Conservation (phyloP, 176 grass and related monocot genomes). For the Stipa capillata region DNA sequence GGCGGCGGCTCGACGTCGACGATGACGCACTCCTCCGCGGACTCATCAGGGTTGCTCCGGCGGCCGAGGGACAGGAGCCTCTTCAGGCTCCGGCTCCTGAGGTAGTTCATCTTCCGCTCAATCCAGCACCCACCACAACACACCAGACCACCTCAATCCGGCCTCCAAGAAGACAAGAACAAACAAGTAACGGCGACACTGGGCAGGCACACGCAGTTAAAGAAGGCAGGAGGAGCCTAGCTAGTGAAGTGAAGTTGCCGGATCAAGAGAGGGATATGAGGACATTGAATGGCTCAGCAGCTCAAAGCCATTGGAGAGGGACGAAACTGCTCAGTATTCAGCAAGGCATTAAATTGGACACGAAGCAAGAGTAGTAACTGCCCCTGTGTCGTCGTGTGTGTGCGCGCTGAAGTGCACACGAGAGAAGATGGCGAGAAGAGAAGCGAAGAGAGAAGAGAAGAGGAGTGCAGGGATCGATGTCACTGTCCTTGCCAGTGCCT, state of each 20-base stretch:
- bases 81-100: slow-evolving; percentile 65
- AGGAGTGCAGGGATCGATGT: background rate
- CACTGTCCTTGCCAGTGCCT: slow-evolving; percentile 32
- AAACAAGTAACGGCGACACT: too few species aligned
- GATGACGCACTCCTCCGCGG: slow-evolving; percentile 11
- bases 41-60: slow-evolving; percentile 35
- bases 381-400: slow-evolving; percentile 11
- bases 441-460: too few species aligned
- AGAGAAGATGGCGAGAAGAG: background rate
- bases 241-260: background rate
- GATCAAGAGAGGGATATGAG: background rate
- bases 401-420: background rate
- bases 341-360: slow-evolving; percentile 20
- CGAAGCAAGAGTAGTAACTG: background rate
- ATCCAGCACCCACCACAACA: background rate
- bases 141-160: background rate
- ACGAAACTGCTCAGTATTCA: background rate
- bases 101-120: slow-evolving; percentile 26
- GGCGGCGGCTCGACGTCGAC: background rate
- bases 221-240: background rate
- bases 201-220: background rate
- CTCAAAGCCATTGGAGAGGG: background rate
- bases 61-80: slow-evolving; percentile 49
- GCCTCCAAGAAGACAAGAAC: background rate
- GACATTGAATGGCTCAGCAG: slow-evolving; percentile 20